Base-by-base conservation (phyloP, 139 green algal species). In the Protoeuglena noctilucae region DNA sequence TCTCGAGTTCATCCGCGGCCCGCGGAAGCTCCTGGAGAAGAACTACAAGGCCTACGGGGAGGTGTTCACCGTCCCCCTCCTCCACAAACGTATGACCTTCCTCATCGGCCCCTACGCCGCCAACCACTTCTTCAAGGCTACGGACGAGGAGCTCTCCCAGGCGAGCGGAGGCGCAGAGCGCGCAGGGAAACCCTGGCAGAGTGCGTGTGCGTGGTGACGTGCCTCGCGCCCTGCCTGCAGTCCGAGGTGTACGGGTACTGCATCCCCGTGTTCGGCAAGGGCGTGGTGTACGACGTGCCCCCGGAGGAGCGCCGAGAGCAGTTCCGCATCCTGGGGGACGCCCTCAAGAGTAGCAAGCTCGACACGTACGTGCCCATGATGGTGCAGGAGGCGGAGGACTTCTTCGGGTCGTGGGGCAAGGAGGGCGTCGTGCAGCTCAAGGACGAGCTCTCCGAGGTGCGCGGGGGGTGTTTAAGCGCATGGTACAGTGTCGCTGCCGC, bases 231-330 rank as follows among this genome's bases (percentile, higher is more conserved):
- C 29, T 57, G 0, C 24, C 7, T 47, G 34, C 67, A n/a, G n/a
- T 24, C 6, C 19, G 65, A 94, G 80, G 87, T 96, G 47, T 99
- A 99, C 65, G 62, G 85, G 50, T 99, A 93, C 74, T 95, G 92
- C 67, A 81, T 96, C 18, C 91, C 90, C 7, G 97, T 91, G 2
- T 99, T 99, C 65, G 91, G 91, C 7, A 65, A 66, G 25, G 90
- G 85, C 26, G 91, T 99, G 1, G 89, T 99, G n/a, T 99, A 90
- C 56, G 91, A 96, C 58, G 91, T 99, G 31, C 80, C 95, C 56
- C 80, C 89, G 63, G 86, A 85, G 29, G 59, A 85, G 12, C 75
- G 91, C 27, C 77, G 72, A 3, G 91, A 99, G 71, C 91, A 99
- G 70, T 96, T 99, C 64, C 70, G 83, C 12, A 92, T 96, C 69